Conservation (phyloP, 371 early-diverging fungal species). For the Mucor plumbeus region DNA sequence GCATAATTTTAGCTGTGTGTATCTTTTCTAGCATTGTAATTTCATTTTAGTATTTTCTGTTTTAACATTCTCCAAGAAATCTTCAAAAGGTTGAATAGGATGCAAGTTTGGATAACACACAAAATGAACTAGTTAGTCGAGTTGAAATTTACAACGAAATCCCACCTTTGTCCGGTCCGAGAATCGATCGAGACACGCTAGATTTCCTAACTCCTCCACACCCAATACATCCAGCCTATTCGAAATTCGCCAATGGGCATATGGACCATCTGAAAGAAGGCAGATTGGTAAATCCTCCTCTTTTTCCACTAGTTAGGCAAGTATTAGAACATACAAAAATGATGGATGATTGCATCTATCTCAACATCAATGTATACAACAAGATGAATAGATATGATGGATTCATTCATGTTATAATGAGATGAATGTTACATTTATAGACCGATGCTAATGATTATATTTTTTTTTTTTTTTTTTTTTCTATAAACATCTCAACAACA, state of each 20-base stretch:
- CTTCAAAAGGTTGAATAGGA: too few relatives aligned
- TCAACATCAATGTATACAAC: neutral
- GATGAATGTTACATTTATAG: neutral
- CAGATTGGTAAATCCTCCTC: constrained; percentile 11
- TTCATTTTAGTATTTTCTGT: too few relatives aligned
- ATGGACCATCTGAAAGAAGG: constrained; percentile 7
- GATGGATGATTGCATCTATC: constrained; percentile 12
- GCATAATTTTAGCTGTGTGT: too few relatives aligned
- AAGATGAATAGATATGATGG: neutral
- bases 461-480: neutral
- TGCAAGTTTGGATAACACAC: too few relatives aligned
- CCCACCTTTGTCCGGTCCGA: neutral
- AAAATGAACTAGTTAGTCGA: too few relatives aligned
- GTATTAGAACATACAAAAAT: neutral
- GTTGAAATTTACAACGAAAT: too few relatives aligned
- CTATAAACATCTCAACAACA: neutral
- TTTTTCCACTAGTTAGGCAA: constrained; percentile 19
- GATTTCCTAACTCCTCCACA: constrained; percentile 4
- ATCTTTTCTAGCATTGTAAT: too few relatives aligned
- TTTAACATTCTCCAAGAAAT: too few relatives aligned
- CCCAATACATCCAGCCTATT: neutral
- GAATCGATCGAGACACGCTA: neutral
- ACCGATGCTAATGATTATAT: constrained; percentile 2
- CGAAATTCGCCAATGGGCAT: constrained; percentile 1
- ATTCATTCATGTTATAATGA: neutral